A percentile compares a stretch with the other conserved stretches of the same genome.
These are phyloP conservation scores for Aspergillus clavatus DNA, from an alignment of 2,329 filamentous ascomycete species.

Conservation along the genomic window DNA sequence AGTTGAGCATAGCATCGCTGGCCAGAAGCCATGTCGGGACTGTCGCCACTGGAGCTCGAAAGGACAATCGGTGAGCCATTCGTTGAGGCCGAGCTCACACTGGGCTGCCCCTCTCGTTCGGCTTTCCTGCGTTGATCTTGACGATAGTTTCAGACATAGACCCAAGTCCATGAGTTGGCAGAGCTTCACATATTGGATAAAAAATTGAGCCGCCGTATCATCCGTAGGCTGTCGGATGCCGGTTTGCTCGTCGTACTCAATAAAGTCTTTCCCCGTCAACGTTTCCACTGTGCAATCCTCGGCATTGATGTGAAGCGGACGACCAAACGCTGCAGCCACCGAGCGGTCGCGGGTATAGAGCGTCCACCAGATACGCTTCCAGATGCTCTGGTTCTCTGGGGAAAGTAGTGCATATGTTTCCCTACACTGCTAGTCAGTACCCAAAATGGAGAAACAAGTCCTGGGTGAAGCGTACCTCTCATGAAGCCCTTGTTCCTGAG, in stretches of 20 bases:
- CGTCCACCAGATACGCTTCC: conserved; percentile 15
- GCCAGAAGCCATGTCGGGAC: conserved; percentile 6
- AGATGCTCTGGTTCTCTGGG: conserved; percentile 2
- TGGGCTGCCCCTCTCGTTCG: conserved; percentile 6
- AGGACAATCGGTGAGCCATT: conserved; percentile 12
- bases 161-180: conserved; percentile 15
- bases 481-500: conserved; percentile 9
- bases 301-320: conserved; percentile 11
- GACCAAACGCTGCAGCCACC: conserved; percentile 14
- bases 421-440: conserved; percentile 1
- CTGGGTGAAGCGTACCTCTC: conserved; percentile 1
- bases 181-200: conserved; percentile 12
- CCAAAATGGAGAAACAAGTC: not conserved
- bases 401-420: conserved; percentile 6
- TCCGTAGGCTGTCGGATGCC: not conserved
- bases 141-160: conserved; percentile 8
- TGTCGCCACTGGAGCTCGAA: conserved; percentile 8
- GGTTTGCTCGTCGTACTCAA: conserved; percentile 4
- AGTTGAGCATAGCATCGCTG: conserved; percentile 7
- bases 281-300: conserved; percentile 8
- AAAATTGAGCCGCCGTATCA: conserved; percentile 3
- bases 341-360: conserved; percentile 13
- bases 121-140: conserved; percentile 4
- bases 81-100: conserved; percentile 12
- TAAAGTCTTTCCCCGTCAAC: conserved; percentile 8